Percentiles rank a stretch among this genome's conserved stretches.
phyloP scores from a whole-genome alignment of 495 filamentous ascomycete genomes.

The Clavariopsis aquatica region DNA sequence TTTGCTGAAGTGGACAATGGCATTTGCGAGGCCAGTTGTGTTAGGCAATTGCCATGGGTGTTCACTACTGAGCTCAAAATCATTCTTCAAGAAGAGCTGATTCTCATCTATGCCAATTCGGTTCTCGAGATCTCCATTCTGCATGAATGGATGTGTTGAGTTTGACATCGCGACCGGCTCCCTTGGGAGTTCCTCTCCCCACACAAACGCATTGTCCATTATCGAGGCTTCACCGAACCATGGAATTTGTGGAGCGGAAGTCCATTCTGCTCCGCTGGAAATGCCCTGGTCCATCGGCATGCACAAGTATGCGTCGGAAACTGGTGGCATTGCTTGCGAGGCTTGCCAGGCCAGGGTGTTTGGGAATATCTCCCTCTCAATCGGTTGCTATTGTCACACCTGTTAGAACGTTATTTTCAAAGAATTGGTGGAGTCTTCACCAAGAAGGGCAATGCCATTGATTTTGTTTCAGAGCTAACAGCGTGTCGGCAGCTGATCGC shows the following conservation, averaged over 20 bases:
- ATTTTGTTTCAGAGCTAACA: not conserved
- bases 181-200: not conserved
- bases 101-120: too few relatives aligned
- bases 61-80: not conserved
- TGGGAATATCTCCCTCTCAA: not conserved
- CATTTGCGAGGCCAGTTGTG: not conserved
- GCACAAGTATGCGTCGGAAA: not conserved
- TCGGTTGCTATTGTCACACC: not conserved
- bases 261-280: not conserved
- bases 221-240: not conserved
- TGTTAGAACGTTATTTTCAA: not conserved
- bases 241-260: not conserved
- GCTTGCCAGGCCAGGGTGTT: not conserved
- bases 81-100: not conserved
- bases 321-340: not conserved
- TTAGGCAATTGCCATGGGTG: not conserved
- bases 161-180: not conserved
- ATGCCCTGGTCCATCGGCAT: not conserved
- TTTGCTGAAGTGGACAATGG: not conserved
- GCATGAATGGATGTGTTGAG: not conserved
- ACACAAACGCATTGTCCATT: not conserved
- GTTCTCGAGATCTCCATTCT: not conserved
- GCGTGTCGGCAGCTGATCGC: not conserved
- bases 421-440: not conserved
- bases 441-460: not conserved